Percentiles rank a stretch among this genome's conserved stretches.
Conservation (phyloP, 2,329 filamentous ascomycete genomes). For the Fusarium marasasianum region DNA sequence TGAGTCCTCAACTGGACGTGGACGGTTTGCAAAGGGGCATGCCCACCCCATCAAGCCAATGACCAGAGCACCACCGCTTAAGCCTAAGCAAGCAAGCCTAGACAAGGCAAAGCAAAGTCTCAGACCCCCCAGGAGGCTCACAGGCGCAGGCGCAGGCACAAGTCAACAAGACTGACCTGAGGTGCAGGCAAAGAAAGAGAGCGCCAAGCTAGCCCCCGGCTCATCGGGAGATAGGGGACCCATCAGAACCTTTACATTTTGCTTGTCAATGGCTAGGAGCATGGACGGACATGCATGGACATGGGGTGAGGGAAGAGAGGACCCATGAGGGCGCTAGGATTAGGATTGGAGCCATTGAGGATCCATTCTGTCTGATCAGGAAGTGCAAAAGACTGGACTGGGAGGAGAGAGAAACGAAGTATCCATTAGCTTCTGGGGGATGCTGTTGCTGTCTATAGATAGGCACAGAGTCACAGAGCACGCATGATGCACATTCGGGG, state of each 20-base stretch:
- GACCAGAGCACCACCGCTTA: not conserved
- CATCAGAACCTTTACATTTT: slow-evolving; percentile 4
- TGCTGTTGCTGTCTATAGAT: slow-evolving; percentile 10
- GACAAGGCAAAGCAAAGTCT: slow-evolving; percentile 13
- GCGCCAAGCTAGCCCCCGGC: slow-evolving; percentile 35
- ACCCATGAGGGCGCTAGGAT: slow-evolving; percentile 31
- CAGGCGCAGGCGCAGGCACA: slow-evolving; percentile 11
- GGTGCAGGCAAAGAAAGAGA: not conserved
- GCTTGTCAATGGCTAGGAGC: slow-evolving; percentile 3
- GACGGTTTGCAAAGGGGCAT: slow-evolving; percentile 19
- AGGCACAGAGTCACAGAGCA: not conserved
- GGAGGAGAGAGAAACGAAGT: not conserved
- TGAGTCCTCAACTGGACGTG: slow-evolving; percentile 26
- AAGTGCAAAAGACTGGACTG: slow-evolving; percentile 11
- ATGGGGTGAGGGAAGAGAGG: slow-evolving; percentile 15
- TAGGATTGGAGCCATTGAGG: slow-evolving; percentile 26
- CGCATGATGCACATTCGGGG: slow-evolving; percentile 30
- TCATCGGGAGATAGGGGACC: slow-evolving; percentile 30
- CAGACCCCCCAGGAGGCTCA: slow-evolving; percentile 10
- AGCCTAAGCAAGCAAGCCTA: not conserved
- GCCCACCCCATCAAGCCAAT: slow-evolving; percentile 1
- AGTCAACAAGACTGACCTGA: slow-evolving; percentile 31
- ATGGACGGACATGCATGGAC: slow-evolving; percentile 12
- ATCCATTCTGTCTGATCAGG: slow-evolving; percentile 18
- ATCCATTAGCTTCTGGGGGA: slow-evolving; percentile 17